Percentiles rank a stretch among this genome's conserved stretches.
Evolutionary conservation across 2,329 filamentous ascomycete genomes (phyloP).

Genomic region (Albifimbria verrucaria): DNA sequence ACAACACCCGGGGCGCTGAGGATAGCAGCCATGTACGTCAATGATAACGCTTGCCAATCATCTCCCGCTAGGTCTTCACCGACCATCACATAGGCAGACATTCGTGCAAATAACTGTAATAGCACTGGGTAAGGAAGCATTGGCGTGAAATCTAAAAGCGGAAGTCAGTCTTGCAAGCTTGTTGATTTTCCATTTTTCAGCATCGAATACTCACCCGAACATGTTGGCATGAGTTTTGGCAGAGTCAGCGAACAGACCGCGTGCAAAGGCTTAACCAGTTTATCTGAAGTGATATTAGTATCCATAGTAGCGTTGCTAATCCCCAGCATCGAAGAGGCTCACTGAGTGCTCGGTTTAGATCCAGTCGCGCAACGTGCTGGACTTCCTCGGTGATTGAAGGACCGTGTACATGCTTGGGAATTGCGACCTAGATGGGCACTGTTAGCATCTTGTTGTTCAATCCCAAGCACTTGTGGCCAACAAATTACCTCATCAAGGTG

Average conservation of each 20-base stretch:
- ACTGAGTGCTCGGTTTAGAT: background rate
- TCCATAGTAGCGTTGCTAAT: background rate
- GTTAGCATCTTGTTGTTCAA: background rate
- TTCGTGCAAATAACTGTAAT: no score
- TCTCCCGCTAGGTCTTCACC: no score
- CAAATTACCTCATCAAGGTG: background rate
- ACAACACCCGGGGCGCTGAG: no score
- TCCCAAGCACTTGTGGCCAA: background rate
- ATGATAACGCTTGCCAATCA: no score
- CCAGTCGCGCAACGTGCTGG: background rate
- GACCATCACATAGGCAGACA: no score
- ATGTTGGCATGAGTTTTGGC: background rate
- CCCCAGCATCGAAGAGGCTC: background rate
- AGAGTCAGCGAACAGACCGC: background rate
- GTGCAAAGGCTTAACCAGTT: background rate
- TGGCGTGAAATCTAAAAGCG: no score
- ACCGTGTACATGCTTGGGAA: background rate
- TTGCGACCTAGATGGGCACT: background rate
- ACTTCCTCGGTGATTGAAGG: background rate
- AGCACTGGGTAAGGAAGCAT: no score
- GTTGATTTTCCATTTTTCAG: no score
- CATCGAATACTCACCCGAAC: background rate
- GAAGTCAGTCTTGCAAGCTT: no score
- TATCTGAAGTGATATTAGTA: background rate
- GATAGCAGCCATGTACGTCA: no score